These are phyloP conservation scores for Phytophthora hibernalis DNA, from an alignment of 352 stramenopile species.

Conservation along the genomic window DNA sequence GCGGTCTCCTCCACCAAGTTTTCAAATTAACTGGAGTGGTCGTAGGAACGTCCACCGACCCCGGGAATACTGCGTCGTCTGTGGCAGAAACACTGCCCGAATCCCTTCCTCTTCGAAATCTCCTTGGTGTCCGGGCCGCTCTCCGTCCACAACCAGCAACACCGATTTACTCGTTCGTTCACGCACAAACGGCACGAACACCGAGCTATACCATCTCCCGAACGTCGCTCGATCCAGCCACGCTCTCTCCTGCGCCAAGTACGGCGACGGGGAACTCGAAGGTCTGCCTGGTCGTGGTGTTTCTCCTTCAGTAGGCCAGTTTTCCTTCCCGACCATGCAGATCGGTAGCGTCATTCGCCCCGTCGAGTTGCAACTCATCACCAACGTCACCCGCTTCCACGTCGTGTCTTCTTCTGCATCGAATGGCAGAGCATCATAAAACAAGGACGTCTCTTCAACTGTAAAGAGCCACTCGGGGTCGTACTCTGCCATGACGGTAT, in stretches of 20 bases:
- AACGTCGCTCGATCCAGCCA: constrained; percentile 41
- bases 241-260: constrained; percentile 34
- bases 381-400: constrained; percentile 25
- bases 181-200: constrained; percentile 36
- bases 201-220: constrained; percentile 32
- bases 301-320: constrained; percentile 2
- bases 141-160: constrained; percentile 37
- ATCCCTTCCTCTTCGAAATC: constrained; percentile 36
- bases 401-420: neutral
- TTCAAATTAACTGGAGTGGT: neutral
- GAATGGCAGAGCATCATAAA: constrained; percentile 39
- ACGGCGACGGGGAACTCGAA: constrained; percentile 16
- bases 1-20: constrained; percentile 22
- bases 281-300: neutral
- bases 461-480: constrained; percentile 41
- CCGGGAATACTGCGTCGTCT: neutral
- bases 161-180: constrained; percentile 27
- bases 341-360: constrained; percentile 23
- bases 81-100: constrained; percentile 30
- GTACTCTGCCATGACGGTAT: constrained; percentile 32
- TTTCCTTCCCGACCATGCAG: constrained; percentile 31
- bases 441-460: constrained; percentile 38
- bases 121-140: constrained; percentile 35
- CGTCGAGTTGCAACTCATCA: constrained; percentile 39
- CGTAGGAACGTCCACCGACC: neutral